Evolutionary conservation across 108 stramenopile genomes (phyloP), one percentile per base, ranked within the genome.

Genomic region (Poteriospumella lacustris): DNA sequence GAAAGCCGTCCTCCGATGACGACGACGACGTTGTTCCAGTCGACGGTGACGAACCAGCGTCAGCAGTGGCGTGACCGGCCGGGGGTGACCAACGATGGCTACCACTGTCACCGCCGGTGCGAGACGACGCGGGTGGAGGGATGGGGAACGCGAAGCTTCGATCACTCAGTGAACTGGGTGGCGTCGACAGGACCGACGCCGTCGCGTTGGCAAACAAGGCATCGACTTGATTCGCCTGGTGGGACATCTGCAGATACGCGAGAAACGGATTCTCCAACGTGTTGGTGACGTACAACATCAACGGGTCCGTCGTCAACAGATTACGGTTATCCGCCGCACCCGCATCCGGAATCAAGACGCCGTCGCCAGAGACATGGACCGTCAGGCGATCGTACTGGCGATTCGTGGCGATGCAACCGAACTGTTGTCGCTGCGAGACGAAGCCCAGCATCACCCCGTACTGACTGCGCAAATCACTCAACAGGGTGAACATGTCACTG

Each of bases 241-340:
- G n/a, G 28, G 60, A 64, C 19, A 89, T 88, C 58, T 91, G 89
- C 39, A 93, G 80, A 77, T 91, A 95, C 68, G 91, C 86, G 0
- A 88, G 90, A 89, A 93, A 90, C 39, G 91, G 90, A 79, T 95
- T 92, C 81, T 93, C 91, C 78, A 91, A 91, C 68, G 91, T 92
- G 15, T 84, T 84, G 60, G 88, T 87, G 19, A 87, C 76, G 43
- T 29, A 83, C 44, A n/a, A 88, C 9, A 43, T 78, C 72, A 69
- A 79, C 67, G 15, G 44, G 31, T 31, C 90, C 90, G 39, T 92
- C 82, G 44, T 83, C 84, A 36, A 90, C 87, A 44, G n/a, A n/a
- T n/a, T n/a, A n/a, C n/a, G n/a, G n/a, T n/a, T n/a, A n/a, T n/a
- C n/a, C n/a, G n/a, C n/a, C n/a, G n/a, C 88, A 89, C 29, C 15